Percentiles rank a stretch among this genome's conserved stretches.
phyloP scores from a whole-genome alignment of 2,329 filamentous ascomycete genomes.

The Anisogramma anomala region DNA sequence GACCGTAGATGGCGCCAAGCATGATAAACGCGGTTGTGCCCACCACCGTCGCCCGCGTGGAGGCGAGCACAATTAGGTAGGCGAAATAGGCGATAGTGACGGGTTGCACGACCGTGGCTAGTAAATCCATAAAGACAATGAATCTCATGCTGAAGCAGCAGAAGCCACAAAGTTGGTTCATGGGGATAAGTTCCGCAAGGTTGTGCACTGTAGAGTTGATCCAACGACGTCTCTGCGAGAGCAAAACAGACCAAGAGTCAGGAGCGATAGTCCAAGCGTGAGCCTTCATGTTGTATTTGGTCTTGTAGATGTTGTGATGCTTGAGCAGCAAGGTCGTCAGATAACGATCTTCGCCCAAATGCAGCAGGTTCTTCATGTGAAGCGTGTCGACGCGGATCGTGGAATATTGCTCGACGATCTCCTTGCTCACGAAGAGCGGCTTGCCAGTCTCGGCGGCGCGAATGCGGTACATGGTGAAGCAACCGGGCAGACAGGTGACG shows the following conservation, averaged over 20 bases:
- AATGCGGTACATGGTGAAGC: constrained; percentile 98
- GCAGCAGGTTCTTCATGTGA: constrained; percentile 96
- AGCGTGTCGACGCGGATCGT: constrained; percentile 95
- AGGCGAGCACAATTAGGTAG: constrained; percentile 72
- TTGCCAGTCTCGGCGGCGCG: constrained; percentile 89
- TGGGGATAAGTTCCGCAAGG: constrained; percentile 83
- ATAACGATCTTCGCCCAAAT: constrained; percentile 95
- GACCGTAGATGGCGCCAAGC: constrained; percentile 88
- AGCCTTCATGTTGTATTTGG: constrained; percentile 86
- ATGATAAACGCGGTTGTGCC: constrained; percentile 83
- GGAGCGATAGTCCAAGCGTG: constrained; percentile 96
- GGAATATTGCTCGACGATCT: constrained; percentile 77
- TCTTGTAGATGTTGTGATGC: constrained; percentile 89
- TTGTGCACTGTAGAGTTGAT: constrained; percentile 99
- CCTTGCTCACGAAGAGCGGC: constrained; percentile 87
- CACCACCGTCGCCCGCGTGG: constrained; percentile 49
- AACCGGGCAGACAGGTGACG: constrained; percentile 94
- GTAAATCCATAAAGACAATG: constrained; percentile 84
- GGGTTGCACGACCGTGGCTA: constrained; percentile 85
- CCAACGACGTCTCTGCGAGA: constrained; percentile 97
- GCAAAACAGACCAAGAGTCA: constrained; percentile 85
- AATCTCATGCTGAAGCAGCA: constrained; percentile 99
- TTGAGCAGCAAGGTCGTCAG: constrained; percentile 90
- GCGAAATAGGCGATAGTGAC: constrained; percentile 81
- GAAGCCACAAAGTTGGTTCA: constrained; percentile 94